phyloP scores from a whole-genome alignment of 345 rosid genomes.

The Clarkia xantiana region DNA sequence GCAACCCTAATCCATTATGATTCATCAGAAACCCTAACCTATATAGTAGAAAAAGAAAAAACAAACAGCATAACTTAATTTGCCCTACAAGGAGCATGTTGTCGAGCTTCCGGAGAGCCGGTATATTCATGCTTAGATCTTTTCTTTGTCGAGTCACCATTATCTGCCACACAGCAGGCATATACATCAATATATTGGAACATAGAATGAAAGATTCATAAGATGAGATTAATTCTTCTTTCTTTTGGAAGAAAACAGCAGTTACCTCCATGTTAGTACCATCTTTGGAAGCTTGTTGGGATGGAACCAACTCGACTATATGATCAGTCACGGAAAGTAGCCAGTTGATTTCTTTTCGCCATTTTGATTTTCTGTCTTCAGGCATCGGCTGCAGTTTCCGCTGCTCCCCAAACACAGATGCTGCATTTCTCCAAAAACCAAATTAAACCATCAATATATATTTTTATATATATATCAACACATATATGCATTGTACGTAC shows the following conservation, averaged over 20 bases:
- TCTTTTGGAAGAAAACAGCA: neutral
- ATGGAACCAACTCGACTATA: slow-evolving; percentile 30
- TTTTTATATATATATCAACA: too few relatives aligned
- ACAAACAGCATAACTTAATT: neutral
- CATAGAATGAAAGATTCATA: neutral
- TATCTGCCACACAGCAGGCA: slow-evolving; percentile 31
- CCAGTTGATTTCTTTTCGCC: slow-evolving; percentile 31
- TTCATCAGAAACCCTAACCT: neutral
- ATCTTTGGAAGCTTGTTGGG: slow-evolving; percentile 30
- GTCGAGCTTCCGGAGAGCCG: slow-evolving; percentile 79
- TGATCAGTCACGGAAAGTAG: slow-evolving; percentile 26
- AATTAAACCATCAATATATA: too few relatives aligned
- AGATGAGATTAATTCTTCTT: too few relatives aligned
- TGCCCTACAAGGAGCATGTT: slow-evolving; percentile 53
- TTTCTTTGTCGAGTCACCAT: slow-evolving; percentile 80
- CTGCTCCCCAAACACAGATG: slow-evolving; percentile 35
- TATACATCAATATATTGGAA: too few relatives aligned
- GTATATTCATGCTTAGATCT: slow-evolving; percentile 75
- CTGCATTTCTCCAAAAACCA: slow-evolving; percentile 10
- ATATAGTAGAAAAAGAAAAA: neutral
- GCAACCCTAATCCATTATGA: slow-evolving; percentile 32
- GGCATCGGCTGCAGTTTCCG: slow-evolving; percentile 26
- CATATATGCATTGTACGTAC: too few relatives aligned
- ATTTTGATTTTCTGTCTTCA: slow-evolving; percentile 22
- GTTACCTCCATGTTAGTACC: slow-evolving; percentile 39